Evolutionary conservation across 108 stramenopile genomes (phyloP), one percentile per base, ranked within the genome.

Genomic region (Fistulifera pelliculosa): DNA sequence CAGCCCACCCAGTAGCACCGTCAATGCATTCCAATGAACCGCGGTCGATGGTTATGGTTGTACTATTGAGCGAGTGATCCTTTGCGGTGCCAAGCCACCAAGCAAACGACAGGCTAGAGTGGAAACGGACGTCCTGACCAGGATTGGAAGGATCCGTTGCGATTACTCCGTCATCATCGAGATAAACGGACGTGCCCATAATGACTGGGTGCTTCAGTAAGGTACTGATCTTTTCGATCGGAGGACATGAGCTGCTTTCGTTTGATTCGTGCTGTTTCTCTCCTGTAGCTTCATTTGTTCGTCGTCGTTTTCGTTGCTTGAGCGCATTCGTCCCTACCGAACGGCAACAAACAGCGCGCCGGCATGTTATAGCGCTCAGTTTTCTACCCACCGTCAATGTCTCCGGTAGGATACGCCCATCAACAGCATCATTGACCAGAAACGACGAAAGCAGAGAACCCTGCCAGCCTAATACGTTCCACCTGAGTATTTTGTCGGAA

Each of bases 291-390:
- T 53, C 6, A 8, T 1, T 54, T 21, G 13, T 31, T 40, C 0
- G 16, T 53, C 39, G 17, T 48, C 60, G 39, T 49, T 53, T 41
- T 4, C 31, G 44, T 52, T 40, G 22, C 23, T 18, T 39, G 7
- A 17, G 41, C 5, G 43, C 21, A 54, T 50, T 22, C 24, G 49
- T 22, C 24, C 24, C 24, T 13, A 17, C 41, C 40, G 49, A 63
- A 6, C 90, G 80, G 69, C 90, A 92, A 52, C 90, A 92, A 10
- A 92, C 62, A 10, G 90, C 90, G 27, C 90, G 77, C 28, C 73
- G 74, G 44, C 83, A 85, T 64, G 79, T 73, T 41, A 49, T 54
- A 27, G 44, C 42, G 1, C 81, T 73, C 28, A 92, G 77, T 41
- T 92, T 92, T 35, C 90, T 61, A 19, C 90, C 90, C 10, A 92